A percentile compares a stretch with the other conserved stretches of the same genome.
Evolutionary conservation across 2,329 filamentous ascomycete species (phyloP).

Genomic region (Metarhizium guizhouense): DNA sequence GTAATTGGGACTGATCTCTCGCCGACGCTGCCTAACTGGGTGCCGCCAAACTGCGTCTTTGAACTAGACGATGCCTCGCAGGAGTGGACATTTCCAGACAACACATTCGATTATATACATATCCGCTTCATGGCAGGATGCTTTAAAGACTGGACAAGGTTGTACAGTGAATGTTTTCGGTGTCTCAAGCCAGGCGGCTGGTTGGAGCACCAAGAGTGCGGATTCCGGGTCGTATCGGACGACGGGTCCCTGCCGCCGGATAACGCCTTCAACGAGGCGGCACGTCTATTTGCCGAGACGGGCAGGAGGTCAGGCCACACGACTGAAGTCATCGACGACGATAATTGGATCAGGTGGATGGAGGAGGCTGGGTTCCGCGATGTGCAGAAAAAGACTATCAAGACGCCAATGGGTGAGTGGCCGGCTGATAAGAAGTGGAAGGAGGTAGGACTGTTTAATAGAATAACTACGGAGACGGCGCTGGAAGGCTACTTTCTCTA

Average conservation of each 20-base stretch:
- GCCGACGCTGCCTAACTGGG: slow-evolving; percentile 11
- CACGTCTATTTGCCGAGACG: too few species aligned
- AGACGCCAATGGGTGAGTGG: too few species aligned
- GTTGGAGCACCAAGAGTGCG: not conserved
- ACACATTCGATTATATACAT: not conserved
- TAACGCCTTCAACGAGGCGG: slow-evolving; percentile 10
- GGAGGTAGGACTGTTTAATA: too few species aligned
- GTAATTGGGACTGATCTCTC: slow-evolving; percentile 30
- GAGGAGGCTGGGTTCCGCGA: too few species aligned
- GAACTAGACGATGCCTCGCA: not conserved
- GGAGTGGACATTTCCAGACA: not conserved
- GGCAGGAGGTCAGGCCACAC: too few species aligned
- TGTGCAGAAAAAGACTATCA: too few species aligned
- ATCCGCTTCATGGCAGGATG: not conserved
- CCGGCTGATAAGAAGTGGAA: too few species aligned
- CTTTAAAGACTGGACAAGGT: not conserved
- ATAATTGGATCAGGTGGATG: too few species aligned
- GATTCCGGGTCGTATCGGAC: not conserved
- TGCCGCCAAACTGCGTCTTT: not conserved
- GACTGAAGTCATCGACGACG: too few species aligned
- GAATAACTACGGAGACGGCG: too few species aligned
- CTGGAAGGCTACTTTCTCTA: too few species aligned
- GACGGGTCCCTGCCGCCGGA: not conserved
- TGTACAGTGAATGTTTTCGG: not conserved
- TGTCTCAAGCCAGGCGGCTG: not conserved